A percentile compares a stretch with the other conserved stretches of the same genome.
These are phyloP conservation scores for Primulina eburnea DNA, from an alignment of 257 asterid species.

Conservation along the genomic window DNA sequence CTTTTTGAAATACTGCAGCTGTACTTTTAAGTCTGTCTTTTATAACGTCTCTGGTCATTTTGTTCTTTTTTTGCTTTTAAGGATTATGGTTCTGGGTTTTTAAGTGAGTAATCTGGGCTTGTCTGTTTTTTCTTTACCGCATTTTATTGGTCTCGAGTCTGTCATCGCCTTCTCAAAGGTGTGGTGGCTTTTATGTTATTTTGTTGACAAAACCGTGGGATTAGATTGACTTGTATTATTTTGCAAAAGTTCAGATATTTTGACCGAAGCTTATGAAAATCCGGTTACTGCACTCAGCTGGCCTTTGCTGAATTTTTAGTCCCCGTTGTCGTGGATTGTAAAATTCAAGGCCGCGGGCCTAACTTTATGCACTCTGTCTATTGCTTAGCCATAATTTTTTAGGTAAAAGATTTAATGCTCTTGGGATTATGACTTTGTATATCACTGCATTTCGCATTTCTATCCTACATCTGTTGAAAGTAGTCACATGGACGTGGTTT, in stretches of 20 bases:
- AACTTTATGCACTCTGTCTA: not conserved
- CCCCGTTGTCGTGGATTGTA: not conserved
- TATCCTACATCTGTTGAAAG: not conserved
- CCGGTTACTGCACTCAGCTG: conserved; percentile 15
- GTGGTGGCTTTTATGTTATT: not conserved
- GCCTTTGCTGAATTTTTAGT: conserved; percentile 9
- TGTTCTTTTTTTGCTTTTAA: not conserved
- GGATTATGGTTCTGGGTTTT: conserved; percentile 8
- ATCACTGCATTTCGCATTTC: no score
- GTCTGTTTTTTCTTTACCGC: not conserved
- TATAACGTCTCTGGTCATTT: not conserved
- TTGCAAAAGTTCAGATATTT: conserved; percentile 13
- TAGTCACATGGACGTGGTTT: not conserved
- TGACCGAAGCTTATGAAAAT: conserved; percentile 28
- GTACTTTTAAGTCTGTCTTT: no score
- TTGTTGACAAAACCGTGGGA: conserved; percentile 2
- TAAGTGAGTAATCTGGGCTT: conserved; percentile 25
- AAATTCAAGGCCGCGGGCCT: not conserved
- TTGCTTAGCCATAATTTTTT: conserved; percentile 12
- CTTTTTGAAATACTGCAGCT: conserved; percentile 11
- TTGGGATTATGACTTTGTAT: conserved; percentile 7
- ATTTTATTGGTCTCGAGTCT: conserved; percentile 14
- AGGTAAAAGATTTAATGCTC: conserved; percentile 6
- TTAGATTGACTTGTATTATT: conserved; percentile 10
- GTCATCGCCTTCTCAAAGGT: conserved; percentile 2